Evolutionary conservation across 2,329 filamentous ascomycete genomes (phyloP).

Genomic region (Arthrobotrys entomopaga): DNA sequence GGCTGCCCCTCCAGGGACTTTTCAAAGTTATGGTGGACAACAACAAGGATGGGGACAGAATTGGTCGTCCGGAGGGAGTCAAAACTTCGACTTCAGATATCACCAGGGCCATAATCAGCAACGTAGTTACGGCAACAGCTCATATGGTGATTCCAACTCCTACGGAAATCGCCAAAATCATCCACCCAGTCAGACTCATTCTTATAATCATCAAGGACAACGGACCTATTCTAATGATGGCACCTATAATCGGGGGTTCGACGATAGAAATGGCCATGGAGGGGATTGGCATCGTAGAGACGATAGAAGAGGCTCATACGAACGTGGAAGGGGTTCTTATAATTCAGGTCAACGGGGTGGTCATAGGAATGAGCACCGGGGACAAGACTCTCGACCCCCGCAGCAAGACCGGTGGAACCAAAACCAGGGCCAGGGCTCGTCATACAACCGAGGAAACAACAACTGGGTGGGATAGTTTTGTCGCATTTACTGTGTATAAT

Average conservation of each 20-base stretch:
- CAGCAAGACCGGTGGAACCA: slow-evolving; percentile 28
- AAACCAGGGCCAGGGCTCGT: slow-evolving; percentile 26
- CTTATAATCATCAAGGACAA: slow-evolving; percentile 40
- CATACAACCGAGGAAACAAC: slow-evolving; percentile 31
- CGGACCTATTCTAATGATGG: slow-evolving; percentile 49
- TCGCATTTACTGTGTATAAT: too few relatives aligned
- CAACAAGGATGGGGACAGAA: slow-evolving; percentile 38
- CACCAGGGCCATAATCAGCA: slow-evolving; percentile 29
- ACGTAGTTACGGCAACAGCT: slow-evolving; percentile 23
- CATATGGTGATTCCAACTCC: slow-evolving; percentile 24
- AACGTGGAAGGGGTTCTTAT: slow-evolving; percentile 53
- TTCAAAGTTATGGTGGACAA: slow-evolving; percentile 11
- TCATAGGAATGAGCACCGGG: background rate
- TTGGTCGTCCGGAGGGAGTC: slow-evolving; percentile 28
- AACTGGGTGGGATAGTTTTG: slow-evolving; percentile 42
- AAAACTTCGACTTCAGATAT: slow-evolving; percentile 36
- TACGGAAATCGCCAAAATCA: slow-evolving; percentile 52
- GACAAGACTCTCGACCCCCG: slow-evolving; percentile 25
- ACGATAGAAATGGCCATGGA: slow-evolving; percentile 57
- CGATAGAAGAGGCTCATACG: slow-evolving; percentile 56
- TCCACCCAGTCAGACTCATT: slow-evolving; percentile 9
- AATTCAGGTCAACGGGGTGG: slow-evolving; percentile 22
- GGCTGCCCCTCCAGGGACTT: background rate
- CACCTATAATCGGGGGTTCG: slow-evolving; percentile 56
- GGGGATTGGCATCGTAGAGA: slow-evolving; percentile 58